Percentiles rank a stretch among this genome's conserved stretches.
Conservation (phyloP, 495 filamentous ascomycete species). For the Talaromyces proteolyticus region DNA sequence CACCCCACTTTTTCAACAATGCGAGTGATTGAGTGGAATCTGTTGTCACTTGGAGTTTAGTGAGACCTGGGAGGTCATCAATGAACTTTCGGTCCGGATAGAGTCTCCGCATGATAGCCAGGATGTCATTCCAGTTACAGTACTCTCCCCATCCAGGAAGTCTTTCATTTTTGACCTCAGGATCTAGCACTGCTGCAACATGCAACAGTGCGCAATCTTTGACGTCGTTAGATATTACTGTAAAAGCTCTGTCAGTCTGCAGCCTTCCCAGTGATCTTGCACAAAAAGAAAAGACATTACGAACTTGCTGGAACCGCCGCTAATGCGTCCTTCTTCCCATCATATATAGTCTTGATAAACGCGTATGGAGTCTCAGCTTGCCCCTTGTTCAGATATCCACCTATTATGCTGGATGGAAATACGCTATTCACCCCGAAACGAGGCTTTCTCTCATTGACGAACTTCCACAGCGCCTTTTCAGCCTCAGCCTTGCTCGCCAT, state of each 20-base stretch:
- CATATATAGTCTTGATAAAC: not conserved
- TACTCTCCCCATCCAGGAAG: not conserved
- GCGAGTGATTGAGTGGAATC: not conserved
- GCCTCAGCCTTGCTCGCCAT: slow-evolving; percentile 43
- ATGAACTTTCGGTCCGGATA: not conserved
- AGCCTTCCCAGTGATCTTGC: not conserved
- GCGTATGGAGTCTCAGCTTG: not conserved
- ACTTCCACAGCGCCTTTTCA: slow-evolving; percentile 46
- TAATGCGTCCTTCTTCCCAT: not conserved
- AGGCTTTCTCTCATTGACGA: slow-evolving; percentile 37
- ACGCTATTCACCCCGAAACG: slow-evolving; percentile 41
- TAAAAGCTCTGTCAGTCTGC: not conserved
- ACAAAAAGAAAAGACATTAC: not conserved
- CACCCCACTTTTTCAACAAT: not conserved
- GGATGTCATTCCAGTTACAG: not conserved
- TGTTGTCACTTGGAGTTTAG: not conserved
- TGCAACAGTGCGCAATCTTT: slow-evolving; percentile 41
- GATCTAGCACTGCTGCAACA: slow-evolving; percentile 37
- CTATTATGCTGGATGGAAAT: slow-evolving; percentile 25
- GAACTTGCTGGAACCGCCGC: not conserved
- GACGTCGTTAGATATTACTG: slow-evolving; percentile 41
- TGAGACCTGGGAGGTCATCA: not conserved
- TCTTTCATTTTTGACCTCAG: slow-evolving; percentile 26
- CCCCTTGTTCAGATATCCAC: not conserved
- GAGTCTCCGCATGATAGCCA: not conserved